Base-by-base conservation (phyloP, 2,329 filamentous ascomycete genomes). In the Colletotrichum simmondsii region DNA sequence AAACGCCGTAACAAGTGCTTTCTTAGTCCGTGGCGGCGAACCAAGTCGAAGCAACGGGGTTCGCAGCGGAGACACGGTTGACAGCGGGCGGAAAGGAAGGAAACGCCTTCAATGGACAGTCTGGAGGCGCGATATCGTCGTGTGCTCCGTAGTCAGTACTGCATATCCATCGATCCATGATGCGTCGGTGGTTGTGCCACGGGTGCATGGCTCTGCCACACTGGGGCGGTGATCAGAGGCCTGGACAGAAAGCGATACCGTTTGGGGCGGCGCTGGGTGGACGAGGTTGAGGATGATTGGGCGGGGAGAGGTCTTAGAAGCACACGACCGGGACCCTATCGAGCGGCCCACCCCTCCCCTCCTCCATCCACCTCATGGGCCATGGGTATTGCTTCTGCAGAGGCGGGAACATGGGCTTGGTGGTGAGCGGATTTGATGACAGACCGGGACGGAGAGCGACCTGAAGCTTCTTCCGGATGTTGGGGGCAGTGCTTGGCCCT, bases 181-280 rank as follows among this genome's bases (percentile, higher is more conserved):
- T 37, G 59, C 60, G 57, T 65, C 59, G 26, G 30, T 37, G 22
- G 37, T 54, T 62, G 37, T 42, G 30, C 52, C 67, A 37, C 26
- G 37, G 37, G 37, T 42, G 63, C 30, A 65, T 22, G 49, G 30
- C 46, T 58, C 67, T 35, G 65, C 19, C 26, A 52, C 35, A 57
- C n/a, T 54, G 66, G 58, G 35, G 66, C 37, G 67, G 67, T 59
- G 61, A 53, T 53, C 35, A 26, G 14, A 22, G 53, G 52, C 53
- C 60, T 37, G 64, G 28, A 37, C 35, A 66, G 54, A 52, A 28
- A 24, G 37, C 35, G 60, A 37, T 62, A 46, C 65, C 65, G 11
- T 54, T 68, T 68, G 57, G 65, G 65, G 58, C 30, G 24, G 32
- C 24, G 24, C 57, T 19, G 32, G 65, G 30, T 35, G 30, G 37